These are phyloP conservation scores for Eimeria maxima DNA, from an alignment of 169 alveolate species.

Conservation along the genomic window DNA sequence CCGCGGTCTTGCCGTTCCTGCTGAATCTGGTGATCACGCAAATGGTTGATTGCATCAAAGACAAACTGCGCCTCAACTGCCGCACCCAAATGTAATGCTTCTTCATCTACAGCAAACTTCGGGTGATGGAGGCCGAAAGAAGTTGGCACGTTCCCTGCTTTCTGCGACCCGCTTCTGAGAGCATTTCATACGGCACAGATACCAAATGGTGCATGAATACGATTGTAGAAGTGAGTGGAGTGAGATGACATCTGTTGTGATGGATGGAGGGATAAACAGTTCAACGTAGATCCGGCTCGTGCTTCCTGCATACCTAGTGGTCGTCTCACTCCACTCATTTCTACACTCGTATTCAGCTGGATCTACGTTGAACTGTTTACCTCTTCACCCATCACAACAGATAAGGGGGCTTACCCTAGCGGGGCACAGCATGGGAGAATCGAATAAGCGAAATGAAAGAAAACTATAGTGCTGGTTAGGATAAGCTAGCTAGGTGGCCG, in stretches of 20 bases:
- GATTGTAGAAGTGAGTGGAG: not conserved
- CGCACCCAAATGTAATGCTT: slow-evolving; percentile 73
- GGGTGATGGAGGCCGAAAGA: slow-evolving; percentile 73
- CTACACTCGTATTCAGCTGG: too few relatives aligned
- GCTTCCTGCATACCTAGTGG: too few relatives aligned
- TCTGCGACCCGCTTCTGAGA: slow-evolving; percentile 77
- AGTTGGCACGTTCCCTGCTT: slow-evolving; percentile 72
- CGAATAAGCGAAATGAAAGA: not conserved
- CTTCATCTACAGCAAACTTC: slow-evolving; percentile 82
- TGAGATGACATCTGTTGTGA: too few relatives aligned
- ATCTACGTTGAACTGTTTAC: not conserved
- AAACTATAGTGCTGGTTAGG: not conserved
- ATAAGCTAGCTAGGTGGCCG: not conserved
- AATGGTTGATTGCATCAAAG: slow-evolving; percentile 39
- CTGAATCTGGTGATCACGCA: slow-evolving; percentile 8
- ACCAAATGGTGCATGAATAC: not conserved
- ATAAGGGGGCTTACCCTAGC: not conserved
- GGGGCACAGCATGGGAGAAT: not conserved
- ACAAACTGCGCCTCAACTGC: slow-evolving; percentile 78
- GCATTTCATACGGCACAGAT: not conserved
- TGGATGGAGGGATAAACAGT: too few relatives aligned
- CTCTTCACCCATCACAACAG: not conserved
- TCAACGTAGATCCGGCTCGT: too few relatives aligned
- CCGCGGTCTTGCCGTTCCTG: not conserved
- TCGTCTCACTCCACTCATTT: too few relatives aligned